These are phyloP conservation scores for Cubamyces lactineus DNA, from an alignment of 768 basidiomycete species.

Conservation along the genomic window DNA sequence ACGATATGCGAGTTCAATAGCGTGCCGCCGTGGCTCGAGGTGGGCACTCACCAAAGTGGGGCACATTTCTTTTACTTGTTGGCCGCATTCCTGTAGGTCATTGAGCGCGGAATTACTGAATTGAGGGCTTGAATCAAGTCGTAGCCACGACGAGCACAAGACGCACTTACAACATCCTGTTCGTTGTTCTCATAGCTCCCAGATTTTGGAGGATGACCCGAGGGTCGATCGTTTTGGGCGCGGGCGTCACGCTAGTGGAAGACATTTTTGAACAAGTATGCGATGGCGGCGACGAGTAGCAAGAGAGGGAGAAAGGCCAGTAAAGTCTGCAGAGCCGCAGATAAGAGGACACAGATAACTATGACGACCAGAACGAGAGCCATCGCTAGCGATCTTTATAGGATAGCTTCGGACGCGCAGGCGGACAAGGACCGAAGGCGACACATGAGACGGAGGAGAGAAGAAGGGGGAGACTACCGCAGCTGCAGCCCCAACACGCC, in stretches of 20 bases:
- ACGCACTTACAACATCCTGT: conserved; percentile 21
- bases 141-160: too few relatives aligned
- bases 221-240: conserved; percentile 3
- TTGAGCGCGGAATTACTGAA: too few relatives aligned
- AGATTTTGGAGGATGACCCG: conserved; percentile 22
- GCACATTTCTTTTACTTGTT: too few relatives aligned
- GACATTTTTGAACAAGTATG: conserved; percentile 5
- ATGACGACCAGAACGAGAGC: conserved; percentile 11
- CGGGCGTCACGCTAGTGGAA: not conserved
- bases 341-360: conserved; percentile 13
- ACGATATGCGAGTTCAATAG: too few relatives aligned
- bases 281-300: not conserved
- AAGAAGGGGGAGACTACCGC: conserved; percentile 4
- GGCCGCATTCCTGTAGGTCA: too few relatives aligned
- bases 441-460: not conserved
- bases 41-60: too few relatives aligned
- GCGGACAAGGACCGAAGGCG: not conserved
- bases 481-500: conserved; percentile 11
- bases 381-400: conserved; percentile 2
- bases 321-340: not conserved
- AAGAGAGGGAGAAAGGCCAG: conserved; percentile 10
- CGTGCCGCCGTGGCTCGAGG: too few relatives aligned
- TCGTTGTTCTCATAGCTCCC: conserved; percentile 22
- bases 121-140: too few relatives aligned
- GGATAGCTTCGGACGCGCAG: not conserved